Conservation (phyloP, 1,284 basidiomycete species). For the Exobasidium cylindrosporum region DNA sequence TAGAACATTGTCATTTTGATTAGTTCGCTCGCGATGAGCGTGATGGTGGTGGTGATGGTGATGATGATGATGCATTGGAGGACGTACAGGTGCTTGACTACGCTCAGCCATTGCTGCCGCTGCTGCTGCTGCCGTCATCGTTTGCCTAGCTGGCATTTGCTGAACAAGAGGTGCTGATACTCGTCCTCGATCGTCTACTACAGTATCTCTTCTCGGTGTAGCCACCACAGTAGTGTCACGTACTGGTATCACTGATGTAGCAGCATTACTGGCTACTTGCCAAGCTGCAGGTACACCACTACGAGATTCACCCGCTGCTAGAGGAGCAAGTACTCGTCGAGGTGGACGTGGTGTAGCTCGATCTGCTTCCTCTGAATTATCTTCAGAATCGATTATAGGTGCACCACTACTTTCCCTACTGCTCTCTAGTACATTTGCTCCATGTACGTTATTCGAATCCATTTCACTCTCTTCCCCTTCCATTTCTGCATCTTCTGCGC, state of each 20-base stretch:
- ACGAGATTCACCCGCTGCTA: constrained; percentile 22
- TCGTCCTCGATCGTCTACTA: not conserved
- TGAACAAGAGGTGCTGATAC: not conserved
- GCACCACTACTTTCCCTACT: not conserved
- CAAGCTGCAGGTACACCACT: not conserved
- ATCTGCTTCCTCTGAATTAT: constrained; percentile 27
- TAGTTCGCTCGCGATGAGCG: not conserved
- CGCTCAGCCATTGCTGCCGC: constrained; percentile 2
- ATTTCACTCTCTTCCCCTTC: constrained; percentile 36
- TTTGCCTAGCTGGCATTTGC: not conserved
- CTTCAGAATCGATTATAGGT: not conserved
- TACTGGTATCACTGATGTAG: no score
- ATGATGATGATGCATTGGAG: constrained; percentile 19
- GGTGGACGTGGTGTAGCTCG: constrained; percentile 36
- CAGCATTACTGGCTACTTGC: not conserved
- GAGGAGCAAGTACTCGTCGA: constrained; percentile 30
- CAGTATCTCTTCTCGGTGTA: not conserved
- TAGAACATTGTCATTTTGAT: not conserved
- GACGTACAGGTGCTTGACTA: not conserved
- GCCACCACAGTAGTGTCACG: no score
- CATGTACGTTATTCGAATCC: constrained; percentile 5
- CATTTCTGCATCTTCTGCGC: constrained; percentile 49
- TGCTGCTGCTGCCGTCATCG: constrained; percentile 16
- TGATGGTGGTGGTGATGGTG: constrained; percentile 16
- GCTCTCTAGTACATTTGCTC: not conserved